phyloP scores from a whole-genome alignment of 192 early-diverging fungal genomes.

The Mortierella claussenii region DNA sequence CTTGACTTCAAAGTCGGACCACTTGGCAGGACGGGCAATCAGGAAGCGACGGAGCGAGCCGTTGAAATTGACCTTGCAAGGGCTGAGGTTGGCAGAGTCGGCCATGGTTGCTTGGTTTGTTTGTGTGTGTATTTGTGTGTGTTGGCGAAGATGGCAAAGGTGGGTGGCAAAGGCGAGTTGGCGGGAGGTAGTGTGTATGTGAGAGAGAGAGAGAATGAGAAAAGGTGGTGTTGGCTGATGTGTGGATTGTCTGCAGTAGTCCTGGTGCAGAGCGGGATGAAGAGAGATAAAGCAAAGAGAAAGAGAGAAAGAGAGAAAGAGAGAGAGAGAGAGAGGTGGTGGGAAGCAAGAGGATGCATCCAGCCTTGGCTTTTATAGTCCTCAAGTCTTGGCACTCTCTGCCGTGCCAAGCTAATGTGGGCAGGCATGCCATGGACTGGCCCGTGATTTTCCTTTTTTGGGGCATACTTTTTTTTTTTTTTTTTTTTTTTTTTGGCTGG shows the following conservation, averaged over 20 bases:
- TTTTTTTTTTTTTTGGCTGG: no score
- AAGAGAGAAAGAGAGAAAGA: background rate
- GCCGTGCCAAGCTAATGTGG: background rate
- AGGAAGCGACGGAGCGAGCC: conserved; percentile 47
- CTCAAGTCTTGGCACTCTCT: background rate
- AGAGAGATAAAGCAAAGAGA: conserved; percentile 3
- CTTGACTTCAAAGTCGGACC: conserved; percentile 46
- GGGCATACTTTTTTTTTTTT: background rate
- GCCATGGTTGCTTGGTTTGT: conserved; percentile 20
- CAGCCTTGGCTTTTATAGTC: background rate
- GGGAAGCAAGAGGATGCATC: background rate
- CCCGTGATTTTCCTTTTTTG: conserved; percentile 4
- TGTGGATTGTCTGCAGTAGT: no score
- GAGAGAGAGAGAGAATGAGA: conserved; percentile 2
- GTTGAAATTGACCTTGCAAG: conserved; percentile 49
- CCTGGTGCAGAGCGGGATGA: background rate
- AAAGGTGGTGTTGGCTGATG: background rate
- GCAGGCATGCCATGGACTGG: no score
- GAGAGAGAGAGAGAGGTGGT: background rate
- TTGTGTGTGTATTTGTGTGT: background rate
- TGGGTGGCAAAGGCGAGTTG: background rate
- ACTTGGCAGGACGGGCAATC: conserved; percentile 35
- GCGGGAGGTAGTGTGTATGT: background rate
- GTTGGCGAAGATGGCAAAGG: background rate
- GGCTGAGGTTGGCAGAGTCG: conserved; percentile 33